Evolutionary conservation across 768 basidiomycete genomes (phyloP).

Genomic region (Amanita brunnescens): DNA sequence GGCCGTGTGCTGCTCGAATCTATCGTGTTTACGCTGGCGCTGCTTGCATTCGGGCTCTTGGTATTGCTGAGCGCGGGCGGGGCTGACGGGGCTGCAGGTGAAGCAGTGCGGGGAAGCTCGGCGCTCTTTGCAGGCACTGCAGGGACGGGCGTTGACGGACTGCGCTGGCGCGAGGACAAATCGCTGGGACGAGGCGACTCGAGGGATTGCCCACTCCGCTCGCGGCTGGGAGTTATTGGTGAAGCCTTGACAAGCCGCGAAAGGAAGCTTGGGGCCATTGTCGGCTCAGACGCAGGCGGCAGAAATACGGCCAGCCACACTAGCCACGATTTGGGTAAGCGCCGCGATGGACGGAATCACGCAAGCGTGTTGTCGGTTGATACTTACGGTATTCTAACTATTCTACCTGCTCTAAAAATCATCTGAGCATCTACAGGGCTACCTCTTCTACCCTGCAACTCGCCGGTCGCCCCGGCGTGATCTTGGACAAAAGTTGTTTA

Average conservation of each 20-base stretch:
- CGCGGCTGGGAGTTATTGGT: background rate
- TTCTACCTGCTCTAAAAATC: no score
- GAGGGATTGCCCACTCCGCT: background rate
- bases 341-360: no score
- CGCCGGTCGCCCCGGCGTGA: background rate
- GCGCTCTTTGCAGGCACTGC: no score
- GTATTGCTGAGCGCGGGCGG: background rate
- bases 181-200: background rate
- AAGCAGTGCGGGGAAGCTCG: background rate
- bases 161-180: background rate
- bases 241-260: constrained; percentile 6
- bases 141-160: constrained; percentile 3
- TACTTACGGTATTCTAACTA: no score
- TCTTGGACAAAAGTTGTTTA: background rate
- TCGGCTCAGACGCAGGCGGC: background rate
- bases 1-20: background rate
- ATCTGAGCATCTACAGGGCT: no score
- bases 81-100: background rate
- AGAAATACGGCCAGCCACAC: no score
- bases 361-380: no score
- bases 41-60: background rate
- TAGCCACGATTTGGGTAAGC: no score
- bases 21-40: background rate
- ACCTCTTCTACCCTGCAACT: background rate
- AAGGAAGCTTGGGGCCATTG: constrained; percentile 7